A percentile compares a stretch with the other conserved stretches of the same genome.
These are phyloP conservation scores for Flaveria linearis DNA, from an alignment of 129 eudicot genomes.

Conservation along the genomic window DNA sequence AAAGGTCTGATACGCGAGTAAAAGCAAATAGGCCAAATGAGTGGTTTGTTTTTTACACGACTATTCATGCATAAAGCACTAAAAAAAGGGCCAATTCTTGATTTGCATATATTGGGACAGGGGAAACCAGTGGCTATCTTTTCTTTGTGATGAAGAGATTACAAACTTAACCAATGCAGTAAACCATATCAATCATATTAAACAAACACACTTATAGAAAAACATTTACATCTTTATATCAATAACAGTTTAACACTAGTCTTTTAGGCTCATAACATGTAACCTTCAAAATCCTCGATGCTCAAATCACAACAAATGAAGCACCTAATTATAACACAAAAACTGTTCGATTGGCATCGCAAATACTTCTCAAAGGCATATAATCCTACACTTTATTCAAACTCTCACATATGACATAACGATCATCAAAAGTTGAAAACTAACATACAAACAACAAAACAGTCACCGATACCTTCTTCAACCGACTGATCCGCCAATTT, in stretches of 20 bases:
- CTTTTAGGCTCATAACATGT: no score
- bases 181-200: neutral
- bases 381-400: neutral
- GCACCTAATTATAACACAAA: neutral
- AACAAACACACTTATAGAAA: neutral
- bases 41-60: neutral
- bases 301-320: neutral
- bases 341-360: no score
- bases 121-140: neutral
- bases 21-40: neutral
- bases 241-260: neutral
- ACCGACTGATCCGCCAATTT: constrained; percentile 29
- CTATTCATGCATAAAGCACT: neutral
- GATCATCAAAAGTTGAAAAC: constrained; percentile 11
- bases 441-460: neutral
- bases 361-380: no score
- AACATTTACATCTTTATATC: neutral
- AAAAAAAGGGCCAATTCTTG: neutral
- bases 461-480: constrained; percentile 33
- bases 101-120: neutral
- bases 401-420: neutral
- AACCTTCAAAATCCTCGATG: neutral
- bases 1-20: neutral
- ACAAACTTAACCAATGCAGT: neutral
- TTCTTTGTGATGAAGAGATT: neutral